These are phyloP conservation scores for Podaxis carcinomalis DNA, from an alignment of 768 basidiomycete species.

Conservation along the genomic window DNA sequence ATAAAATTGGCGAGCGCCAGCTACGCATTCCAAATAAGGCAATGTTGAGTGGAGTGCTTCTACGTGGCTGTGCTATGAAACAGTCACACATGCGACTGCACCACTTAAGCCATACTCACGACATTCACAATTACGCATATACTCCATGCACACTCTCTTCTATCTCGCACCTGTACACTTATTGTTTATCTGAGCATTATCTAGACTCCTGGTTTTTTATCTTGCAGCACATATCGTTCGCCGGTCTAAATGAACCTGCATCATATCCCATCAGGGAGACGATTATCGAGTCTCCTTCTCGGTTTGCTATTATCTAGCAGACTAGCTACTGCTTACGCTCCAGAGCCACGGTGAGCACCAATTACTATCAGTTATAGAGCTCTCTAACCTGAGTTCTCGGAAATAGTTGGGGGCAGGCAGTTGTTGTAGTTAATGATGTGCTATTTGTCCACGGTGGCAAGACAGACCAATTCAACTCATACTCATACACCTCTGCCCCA, in stretches of 20 bases:
- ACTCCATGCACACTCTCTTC: constrained; percentile 1
- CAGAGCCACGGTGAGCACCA: constrained; percentile 6
- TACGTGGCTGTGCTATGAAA: constrained; percentile 4
- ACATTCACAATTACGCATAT: not conserved
- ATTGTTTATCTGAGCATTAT: not conserved
- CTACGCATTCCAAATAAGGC: constrained; percentile 1
- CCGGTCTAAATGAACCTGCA: constrained; percentile 1
- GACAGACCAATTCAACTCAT: constrained; percentile 64
- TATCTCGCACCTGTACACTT: not conserved
- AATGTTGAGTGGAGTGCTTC: constrained; percentile 9
- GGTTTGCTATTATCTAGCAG: not conserved
- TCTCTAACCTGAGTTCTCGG: not conserved
- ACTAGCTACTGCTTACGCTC: not conserved
- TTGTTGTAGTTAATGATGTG: constrained; percentile 48
- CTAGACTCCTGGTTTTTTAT: not conserved
- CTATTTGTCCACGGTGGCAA: constrained; percentile 81
- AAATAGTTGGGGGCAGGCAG: constrained; percentile 81
- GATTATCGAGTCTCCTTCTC: not conserved
- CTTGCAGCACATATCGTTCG: not conserved
- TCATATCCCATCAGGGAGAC: not conserved
- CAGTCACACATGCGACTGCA: not conserved
- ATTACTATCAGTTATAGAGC: not conserved
- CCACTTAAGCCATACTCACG: not conserved
- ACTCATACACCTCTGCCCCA: constrained; percentile 72
- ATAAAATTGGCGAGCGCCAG: not conserved